Evolutionary conservation across 306 rosid genomes (phyloP), one percentile per base, ranked within the genome.

Genomic region (Lathyrus sativus): DNA sequence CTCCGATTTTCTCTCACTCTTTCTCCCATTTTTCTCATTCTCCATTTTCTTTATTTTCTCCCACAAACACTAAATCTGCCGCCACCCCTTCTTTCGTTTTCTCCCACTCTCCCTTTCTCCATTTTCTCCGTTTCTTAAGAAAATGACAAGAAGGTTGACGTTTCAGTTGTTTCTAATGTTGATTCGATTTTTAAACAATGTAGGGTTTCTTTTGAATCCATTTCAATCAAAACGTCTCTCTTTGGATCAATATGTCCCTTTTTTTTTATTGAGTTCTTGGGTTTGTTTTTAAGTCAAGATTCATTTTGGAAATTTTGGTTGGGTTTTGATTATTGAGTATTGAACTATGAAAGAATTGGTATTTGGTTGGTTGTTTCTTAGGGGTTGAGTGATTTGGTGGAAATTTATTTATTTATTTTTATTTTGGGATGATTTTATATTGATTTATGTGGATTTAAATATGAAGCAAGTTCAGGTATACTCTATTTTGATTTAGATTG

Each of bases 181-280:
- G 62, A 83, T 9, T 84, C 91, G 10, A 39, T 72, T 68, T 81
- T 87, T 42, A 60, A 68, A 37, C 80, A 85, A 70, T 76, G 76
- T 1, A 33, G 66, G 10, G 59, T 74, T 46, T 15, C 85, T 9
- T 26, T 84, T 44, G 85, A 84, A 5, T 45, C 72, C 9, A 4
- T 68, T 15, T 59, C 85, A 3, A 0, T 68, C 3, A 85, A 83
- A 59, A 63, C 57, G 1, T 48, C 85, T 35, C 58, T 45, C 63
- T 72, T 72, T 22, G 80, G 79, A 67, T 74, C 85, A 71, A 82
- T 86, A 59, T 13, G 55, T 73, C n/a, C 5, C 38, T 46, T 5
- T 13, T 6, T 6, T 38, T 1, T 39, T n/a, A n/a, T 18, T 3
- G 0, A 6, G 3, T 43, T 37, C 33, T 72, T 64, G 46, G 7